A percentile compares a stretch with the other conserved stretches of the same genome.
phyloP scores from a whole-genome alignment of 805 yeast species.

The Lipomyces starkeyi region DNA sequence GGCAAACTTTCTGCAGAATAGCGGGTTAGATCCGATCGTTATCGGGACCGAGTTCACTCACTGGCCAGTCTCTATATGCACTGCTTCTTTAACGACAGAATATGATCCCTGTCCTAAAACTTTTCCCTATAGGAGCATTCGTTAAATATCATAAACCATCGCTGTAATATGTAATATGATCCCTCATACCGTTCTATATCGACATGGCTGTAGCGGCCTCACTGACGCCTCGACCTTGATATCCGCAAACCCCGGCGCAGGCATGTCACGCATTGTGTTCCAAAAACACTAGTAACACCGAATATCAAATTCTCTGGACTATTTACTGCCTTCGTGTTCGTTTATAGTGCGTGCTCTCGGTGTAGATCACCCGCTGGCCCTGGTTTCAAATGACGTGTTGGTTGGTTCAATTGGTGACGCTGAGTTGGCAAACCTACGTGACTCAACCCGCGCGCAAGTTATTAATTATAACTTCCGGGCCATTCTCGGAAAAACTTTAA shows the following conservation, averaged over 20 bases:
- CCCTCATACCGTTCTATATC: conserved; percentile 19
- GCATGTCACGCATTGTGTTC: neutral
- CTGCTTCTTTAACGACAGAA: conserved; percentile 53
- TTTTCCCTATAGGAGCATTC: conserved; percentile 41
- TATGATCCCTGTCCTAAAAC: conserved; percentile 53
- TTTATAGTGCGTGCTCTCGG: neutral
- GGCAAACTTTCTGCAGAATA: conserved; percentile 53
- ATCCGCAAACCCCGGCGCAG: neutral
- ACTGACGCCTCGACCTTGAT: neutral
- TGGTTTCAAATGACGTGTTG: neutral
- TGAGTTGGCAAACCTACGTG: too few species aligned
- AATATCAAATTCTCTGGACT: neutral
- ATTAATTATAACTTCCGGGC: too few species aligned
- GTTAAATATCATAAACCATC: neutral
- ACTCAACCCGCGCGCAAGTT: too few species aligned
- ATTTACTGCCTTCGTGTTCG: neutral
- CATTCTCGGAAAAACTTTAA: neutral
- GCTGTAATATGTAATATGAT: too few species aligned
- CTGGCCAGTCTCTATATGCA: conserved; percentile 49
- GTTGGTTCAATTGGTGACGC: too few species aligned
- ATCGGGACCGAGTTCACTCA: conserved; percentile 22
- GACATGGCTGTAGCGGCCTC: conserved; percentile 20
- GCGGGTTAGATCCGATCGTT: neutral
- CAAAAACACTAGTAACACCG: too few species aligned
- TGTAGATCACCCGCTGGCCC: neutral